Evolutionary conservation across 164 flowering plant genomes (phyloP).

Genomic region (Nymphaea colorata): DNA sequence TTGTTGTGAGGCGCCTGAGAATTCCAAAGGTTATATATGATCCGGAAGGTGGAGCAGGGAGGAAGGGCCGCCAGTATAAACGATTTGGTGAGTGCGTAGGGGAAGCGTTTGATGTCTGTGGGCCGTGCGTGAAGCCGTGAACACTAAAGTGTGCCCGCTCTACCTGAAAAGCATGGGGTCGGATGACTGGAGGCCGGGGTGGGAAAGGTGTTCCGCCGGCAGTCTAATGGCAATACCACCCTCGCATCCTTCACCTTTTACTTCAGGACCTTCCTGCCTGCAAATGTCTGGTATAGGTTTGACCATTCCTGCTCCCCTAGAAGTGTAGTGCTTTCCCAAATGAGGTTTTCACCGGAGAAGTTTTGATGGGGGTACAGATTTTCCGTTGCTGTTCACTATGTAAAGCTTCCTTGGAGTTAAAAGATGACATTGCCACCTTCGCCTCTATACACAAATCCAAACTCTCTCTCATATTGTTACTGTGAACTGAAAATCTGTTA

Average conservation of each 20-base stretch:
- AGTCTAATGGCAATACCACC: neutral
- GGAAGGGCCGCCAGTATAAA: constrained; percentile 2
- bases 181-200: too few species aligned
- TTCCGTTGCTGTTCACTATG: neutral
- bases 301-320: neutral
- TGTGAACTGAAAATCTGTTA: neutral
- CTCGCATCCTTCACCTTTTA: constrained; percentile 3
- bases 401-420: neutral
- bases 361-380: neutral
- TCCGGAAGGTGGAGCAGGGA: constrained; percentile 6
- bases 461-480: neutral
- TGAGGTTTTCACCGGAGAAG: neutral
- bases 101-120: constrained; percentile 7
- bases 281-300: constrained; percentile 16
- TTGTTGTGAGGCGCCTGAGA: constrained; percentile 11
- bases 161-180: too few species aligned
- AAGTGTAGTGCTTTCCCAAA: neutral
- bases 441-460: neutral
- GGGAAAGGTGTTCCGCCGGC: constrained; percentile 12
- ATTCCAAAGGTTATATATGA: constrained; percentile 7
- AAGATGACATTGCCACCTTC: neutral
- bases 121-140: constrained; percentile 8
- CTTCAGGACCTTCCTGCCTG: constrained; percentile 9
- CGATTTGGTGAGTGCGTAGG: constrained; percentile 11
- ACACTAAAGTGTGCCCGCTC: constrained; percentile 8